Evolutionary conservation across 495 filamentous ascomycete species (phyloP).

Genomic region (Beverwykella pulmonaria): DNA sequence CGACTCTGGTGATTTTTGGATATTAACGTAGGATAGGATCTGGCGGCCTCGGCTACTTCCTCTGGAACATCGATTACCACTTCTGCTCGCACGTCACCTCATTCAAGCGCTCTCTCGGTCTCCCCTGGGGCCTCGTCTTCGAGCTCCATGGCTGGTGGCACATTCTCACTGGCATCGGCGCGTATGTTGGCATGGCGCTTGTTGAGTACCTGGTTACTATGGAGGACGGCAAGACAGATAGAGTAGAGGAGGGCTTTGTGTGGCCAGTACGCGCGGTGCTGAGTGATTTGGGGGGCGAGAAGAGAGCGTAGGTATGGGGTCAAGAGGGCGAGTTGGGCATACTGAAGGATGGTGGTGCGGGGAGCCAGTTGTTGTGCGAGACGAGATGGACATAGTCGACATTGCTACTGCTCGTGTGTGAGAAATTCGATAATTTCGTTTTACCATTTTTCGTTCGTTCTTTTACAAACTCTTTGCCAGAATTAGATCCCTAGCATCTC

Average conservation of each 20-base stretch:
- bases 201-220: constrained; percentile 40
- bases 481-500: too few relatives aligned
- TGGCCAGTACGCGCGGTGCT: constrained; percentile 32
- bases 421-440: too few relatives aligned
- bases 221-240: constrained; percentile 26
- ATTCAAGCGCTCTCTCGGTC: constrained; percentile 47
- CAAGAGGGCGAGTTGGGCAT: neutral
- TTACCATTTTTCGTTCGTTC: too few relatives aligned
- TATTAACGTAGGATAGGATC: neutral
- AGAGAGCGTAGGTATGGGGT: constrained; percentile 10
- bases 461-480: too few relatives aligned
- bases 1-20: neutral
- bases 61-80: constrained; percentile 57
- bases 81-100: constrained; percentile 48
- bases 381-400: too few relatives aligned
- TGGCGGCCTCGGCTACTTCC: constrained; percentile 46
- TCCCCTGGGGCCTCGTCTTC: constrained; percentile 57
- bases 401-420: too few relatives aligned
- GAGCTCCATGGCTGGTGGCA: constrained; percentile 62
- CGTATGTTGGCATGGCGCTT: constrained; percentile 44
- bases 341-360: neutral
- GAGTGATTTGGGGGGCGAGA: constrained; percentile 24
- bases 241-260: constrained; percentile 32
- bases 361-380: too few relatives aligned
- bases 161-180: constrained; percentile 44